A percentile compares a stretch with the other conserved stretches of the same genome.
Conservation (phyloP, 2,329 filamentous ascomycete genomes). For the Ophiocordyceps camponoti-leonardi region DNA sequence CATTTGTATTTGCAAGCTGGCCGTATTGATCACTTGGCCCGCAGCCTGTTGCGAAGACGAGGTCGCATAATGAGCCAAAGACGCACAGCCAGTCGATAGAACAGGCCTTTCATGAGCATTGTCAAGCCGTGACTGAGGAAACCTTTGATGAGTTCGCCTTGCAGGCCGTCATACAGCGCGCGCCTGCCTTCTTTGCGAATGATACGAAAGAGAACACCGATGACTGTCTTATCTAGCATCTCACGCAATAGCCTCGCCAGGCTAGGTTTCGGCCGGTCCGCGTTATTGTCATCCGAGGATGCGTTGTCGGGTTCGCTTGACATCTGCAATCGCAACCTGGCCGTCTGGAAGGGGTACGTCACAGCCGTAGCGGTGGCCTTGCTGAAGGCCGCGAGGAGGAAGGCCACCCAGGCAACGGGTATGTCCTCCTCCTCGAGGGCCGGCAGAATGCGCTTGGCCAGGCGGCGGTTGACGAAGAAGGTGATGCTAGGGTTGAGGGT, state of each 20-base stretch:
- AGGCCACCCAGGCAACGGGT: constrained; percentile 20
- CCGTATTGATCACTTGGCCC: background rate
- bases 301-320: constrained; percentile 14
- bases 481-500: constrained; percentile 79
- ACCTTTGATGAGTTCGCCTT: constrained; percentile 61
- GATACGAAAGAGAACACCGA: constrained; percentile 43
- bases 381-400: constrained; percentile 50
- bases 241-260: constrained; percentile 4
- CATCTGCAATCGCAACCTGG: constrained; percentile 64
- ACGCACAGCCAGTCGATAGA: constrained; percentile 56
- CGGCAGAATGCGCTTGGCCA: constrained; percentile 42
- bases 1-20: background rate
- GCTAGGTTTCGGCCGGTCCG: constrained; percentile 1
- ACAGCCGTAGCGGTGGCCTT: constrained; percentile 61
- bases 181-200: constrained; percentile 45
- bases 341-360: constrained; percentile 75
- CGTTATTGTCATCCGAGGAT: constrained; percentile 2
- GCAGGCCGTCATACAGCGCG: constrained; percentile 60
- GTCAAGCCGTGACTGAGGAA: constrained; percentile 78
- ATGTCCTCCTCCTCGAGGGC: constrained; percentile 24
- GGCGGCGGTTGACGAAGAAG: constrained; percentile 61
- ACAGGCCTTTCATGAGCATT: constrained; percentile 68
- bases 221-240: constrained; percentile 31
- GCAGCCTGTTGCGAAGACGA: constrained; percentile 8
- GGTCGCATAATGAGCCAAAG: constrained; percentile 42